Percentiles rank a stretch among this genome's conserved stretches.
These are phyloP conservation scores for Rhizopogon vinicolor DNA, from an alignment of 768 basidiomycete genomes.

Conservation along the genomic window DNA sequence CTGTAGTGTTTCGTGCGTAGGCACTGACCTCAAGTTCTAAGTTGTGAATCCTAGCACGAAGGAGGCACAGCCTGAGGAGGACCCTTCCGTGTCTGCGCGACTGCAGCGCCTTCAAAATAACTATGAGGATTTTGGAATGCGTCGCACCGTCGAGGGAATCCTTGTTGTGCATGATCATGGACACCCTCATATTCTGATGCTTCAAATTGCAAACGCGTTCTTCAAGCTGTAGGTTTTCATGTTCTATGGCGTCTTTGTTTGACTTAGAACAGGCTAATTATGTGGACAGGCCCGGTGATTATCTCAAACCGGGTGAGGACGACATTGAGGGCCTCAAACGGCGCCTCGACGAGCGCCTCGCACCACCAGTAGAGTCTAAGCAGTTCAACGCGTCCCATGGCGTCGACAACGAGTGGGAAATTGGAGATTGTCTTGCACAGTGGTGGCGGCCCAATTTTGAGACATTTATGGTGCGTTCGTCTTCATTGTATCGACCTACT, in stretches of 20 bases:
- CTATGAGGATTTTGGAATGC: slow-evolving; percentile 96
- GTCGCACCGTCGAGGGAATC: slow-evolving; percentile 83
- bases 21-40: slow-evolving; percentile 9
- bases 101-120: slow-evolving; percentile 93
- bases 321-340: slow-evolving; percentile 89
- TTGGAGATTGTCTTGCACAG: slow-evolving; percentile 93
- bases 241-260: background rate
- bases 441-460: slow-evolving; percentile 99
- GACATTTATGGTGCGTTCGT: slow-evolving; percentile 85
- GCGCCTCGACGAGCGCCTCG: slow-evolving; percentile 85
- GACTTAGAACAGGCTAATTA: background rate
- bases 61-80: slow-evolving; percentile 96
- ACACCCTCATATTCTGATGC: slow-evolving; percentile 95
- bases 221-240: slow-evolving; percentile 83
- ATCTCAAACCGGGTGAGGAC: slow-evolving; percentile 94
- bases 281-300: slow-evolving; percentile 83
- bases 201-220: slow-evolving; percentile 98
- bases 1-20: background rate
- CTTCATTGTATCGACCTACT: background rate
- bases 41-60: slow-evolving; percentile 60
- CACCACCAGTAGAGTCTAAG: slow-evolving; percentile 66
- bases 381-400: slow-evolving; percentile 77
- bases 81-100: slow-evolving; percentile 92
- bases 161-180: slow-evolving; percentile 92
- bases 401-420: slow-evolving; percentile 90